A percentile compares a stretch with the other conserved stretches of the same genome.
Conservation (phyloP, 352 stramenopile genomes). For the Pythium rishiriense region DNA sequence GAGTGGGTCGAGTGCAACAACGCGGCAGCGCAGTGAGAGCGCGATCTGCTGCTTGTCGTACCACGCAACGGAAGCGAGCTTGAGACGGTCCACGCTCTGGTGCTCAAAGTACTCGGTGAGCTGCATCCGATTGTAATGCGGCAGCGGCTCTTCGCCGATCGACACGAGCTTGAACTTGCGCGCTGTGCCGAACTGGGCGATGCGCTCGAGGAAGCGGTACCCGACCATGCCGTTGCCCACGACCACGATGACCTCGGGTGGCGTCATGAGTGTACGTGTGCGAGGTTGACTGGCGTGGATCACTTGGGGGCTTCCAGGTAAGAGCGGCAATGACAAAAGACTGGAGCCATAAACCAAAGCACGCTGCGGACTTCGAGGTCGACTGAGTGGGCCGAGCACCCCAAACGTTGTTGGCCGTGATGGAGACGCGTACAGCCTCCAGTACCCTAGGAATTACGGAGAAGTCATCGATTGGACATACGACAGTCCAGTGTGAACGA, state of each 20-base stretch:
- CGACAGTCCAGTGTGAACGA: too few species aligned
- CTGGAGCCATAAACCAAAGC: too few species aligned
- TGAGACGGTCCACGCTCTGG: slow-evolving; percentile 80
- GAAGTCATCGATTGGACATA: too few species aligned
- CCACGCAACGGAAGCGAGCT: slow-evolving; percentile 84
- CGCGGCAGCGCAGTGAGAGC: slow-evolving; percentile 73
- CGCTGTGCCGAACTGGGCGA: slow-evolving; percentile 55
- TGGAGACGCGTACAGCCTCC: too few species aligned
- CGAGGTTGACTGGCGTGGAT: neutral
- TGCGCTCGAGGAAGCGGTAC: slow-evolving; percentile 87
- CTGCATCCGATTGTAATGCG: slow-evolving; percentile 93
- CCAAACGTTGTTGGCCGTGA: too few species aligned
- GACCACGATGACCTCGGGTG: slow-evolving; percentile 78
- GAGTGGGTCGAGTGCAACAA: slow-evolving; percentile 18
- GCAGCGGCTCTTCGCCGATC: slow-evolving; percentile 90
- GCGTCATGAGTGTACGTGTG: slow-evolving; percentile 1
- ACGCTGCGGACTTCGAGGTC: too few species aligned
- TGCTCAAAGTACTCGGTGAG: slow-evolving; percentile 94
- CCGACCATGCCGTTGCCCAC: slow-evolving; percentile 92
- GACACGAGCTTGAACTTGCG: slow-evolving; percentile 79
- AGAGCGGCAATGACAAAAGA: too few species aligned
- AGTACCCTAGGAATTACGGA: too few species aligned
- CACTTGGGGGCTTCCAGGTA: too few species aligned
- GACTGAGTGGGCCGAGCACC: too few species aligned
- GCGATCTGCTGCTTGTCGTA: slow-evolving; percentile 85